Evolutionary conservation across 306 rosid genomes (phyloP), one percentile per base, ranked within the genome.

Genomic region (Vachellia pachyceras): DNA sequence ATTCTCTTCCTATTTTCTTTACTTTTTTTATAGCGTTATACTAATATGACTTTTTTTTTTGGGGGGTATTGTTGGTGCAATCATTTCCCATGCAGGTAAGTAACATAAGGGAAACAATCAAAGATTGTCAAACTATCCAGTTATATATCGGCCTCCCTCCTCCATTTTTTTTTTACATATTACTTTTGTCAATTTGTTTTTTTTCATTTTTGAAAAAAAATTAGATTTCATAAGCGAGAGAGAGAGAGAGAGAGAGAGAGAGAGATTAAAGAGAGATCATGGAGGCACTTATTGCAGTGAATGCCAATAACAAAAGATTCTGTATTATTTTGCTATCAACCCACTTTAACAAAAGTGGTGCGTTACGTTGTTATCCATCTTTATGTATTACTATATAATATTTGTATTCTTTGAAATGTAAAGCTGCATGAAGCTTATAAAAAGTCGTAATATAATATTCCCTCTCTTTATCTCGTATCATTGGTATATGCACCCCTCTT

Each of bases 21-120:
- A 55, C 73, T 22, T 49, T 46, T 3, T 49, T 14, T 1, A 0
- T 0, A 29, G 33, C 33, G 33, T 29, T 29, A 0, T 29, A 2
- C 33, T 29, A 29, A 29, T 29, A 29, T 29, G 33, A 29, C 33
- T 29, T 2, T 75, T 20, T 37, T 60, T 11, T 25, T 11, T n/a
- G n/a, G n/a, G n/a, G 0, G 0, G 12, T 22, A 2, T 23, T 7
- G 18, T 25, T 23, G 37, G 66, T 80, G 69, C 20, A 7, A 77
- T 36, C 15, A 46, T 84, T 78, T 69, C 50, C 54, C 4, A 4
- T 87, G 93, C 94, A 94, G 98, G 97, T 88, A 94, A 94, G 90
- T 94, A 82, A 88, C 71, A 49, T 7, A 15, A n/a, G 66, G 66
- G 52, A n/a, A 67, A 40, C 29, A 36, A 65, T 35, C 40, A 9